phyloP scores from a whole-genome alignment of 169 alveolate species.

The Eimeria necatrix region DNA sequence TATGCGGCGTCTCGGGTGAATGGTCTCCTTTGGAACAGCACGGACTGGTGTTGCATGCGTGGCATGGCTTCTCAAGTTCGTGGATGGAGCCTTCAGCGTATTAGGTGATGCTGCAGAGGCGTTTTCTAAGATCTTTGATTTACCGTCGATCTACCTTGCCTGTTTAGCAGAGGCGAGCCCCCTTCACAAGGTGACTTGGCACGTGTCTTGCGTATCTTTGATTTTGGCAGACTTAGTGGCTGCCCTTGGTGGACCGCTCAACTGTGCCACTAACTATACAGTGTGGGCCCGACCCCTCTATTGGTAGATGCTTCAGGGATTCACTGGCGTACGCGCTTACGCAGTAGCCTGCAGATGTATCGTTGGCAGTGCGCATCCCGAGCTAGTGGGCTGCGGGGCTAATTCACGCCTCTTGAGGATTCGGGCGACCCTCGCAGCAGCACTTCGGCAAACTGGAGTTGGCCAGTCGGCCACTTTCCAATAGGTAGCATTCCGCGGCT shows the following conservation, averaged over 20 bases:
- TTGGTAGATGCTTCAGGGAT: not conserved
- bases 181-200: not conserved
- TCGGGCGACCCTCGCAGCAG: not conserved
- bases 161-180: not conserved
- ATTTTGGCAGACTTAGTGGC: not conserved
- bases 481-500: not conserved
- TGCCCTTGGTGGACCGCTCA: not conserved
- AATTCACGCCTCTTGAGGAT: not conserved
- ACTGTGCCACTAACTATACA: not conserved
- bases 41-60: conserved; percentile 51
- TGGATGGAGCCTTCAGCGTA: not conserved
- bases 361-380: not conserved
- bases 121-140: not conserved
- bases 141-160: not conserved
- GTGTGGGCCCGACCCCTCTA: no score
- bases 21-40: not conserved
- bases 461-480: not conserved
- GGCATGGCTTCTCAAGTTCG: not conserved
- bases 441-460: not conserved
- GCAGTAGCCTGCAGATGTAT: not conserved
- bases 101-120: not conserved
- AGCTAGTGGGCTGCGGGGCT: not conserved
- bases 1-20: not conserved
- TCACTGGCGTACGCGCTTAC: conserved; percentile 17
- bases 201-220: not conserved